phyloP scores from a whole-genome alignment of 352 stramenopile species.

The Globisporangium nagaii region DNA sequence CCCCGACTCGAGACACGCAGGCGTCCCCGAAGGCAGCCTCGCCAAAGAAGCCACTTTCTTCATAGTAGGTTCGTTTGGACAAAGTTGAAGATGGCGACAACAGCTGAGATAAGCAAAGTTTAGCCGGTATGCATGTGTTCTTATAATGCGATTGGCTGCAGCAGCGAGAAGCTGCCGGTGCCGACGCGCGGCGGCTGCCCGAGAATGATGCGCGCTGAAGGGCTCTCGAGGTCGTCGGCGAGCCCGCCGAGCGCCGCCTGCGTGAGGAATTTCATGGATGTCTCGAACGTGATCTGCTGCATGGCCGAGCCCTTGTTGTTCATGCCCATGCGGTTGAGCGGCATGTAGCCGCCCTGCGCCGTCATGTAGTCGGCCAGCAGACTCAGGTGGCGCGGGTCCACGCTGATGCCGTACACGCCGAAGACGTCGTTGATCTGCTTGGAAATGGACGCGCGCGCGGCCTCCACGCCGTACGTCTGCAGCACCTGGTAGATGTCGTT shows the following conservation, averaged over 20 bases:
- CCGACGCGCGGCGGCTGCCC: slow-evolving; percentile 92
- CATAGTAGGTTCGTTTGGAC: no score
- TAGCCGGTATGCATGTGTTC: background rate
- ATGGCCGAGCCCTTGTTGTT: slow-evolving; percentile 93
- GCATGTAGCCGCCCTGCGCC: slow-evolving; percentile 94
- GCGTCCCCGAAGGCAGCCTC: slow-evolving; percentile 1
- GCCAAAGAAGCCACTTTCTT: no score
- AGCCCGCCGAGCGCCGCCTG: slow-evolving; percentile 90
- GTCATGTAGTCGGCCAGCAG: slow-evolving; percentile 99
- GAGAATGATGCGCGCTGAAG: slow-evolving; percentile 94
- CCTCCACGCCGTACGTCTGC: slow-evolving; percentile 98
- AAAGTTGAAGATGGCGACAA: background rate
- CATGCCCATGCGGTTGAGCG: slow-evolving; percentile 98
- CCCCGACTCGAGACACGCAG: background rate
- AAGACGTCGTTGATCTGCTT: slow-evolving; percentile 99
- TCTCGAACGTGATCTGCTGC: slow-evolving; percentile 99
- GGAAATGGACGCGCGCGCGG: slow-evolving; percentile 95
- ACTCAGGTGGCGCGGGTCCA: slow-evolving; percentile 97
- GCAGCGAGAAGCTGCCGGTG: slow-evolving; percentile 95
- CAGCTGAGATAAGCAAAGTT: background rate
- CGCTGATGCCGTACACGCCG: slow-evolving; percentile 98
- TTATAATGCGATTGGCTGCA: slow-evolving; percentile 84
- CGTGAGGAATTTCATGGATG: slow-evolving; percentile 98
- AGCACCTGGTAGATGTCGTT: slow-evolving; percentile 99
- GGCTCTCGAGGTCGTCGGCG: slow-evolving; percentile 89